Evolutionary conservation across 129 eudicot species (phyloP), one percentile per base, ranked within the genome.

Genomic region (Pulicaria dysenterica): DNA sequence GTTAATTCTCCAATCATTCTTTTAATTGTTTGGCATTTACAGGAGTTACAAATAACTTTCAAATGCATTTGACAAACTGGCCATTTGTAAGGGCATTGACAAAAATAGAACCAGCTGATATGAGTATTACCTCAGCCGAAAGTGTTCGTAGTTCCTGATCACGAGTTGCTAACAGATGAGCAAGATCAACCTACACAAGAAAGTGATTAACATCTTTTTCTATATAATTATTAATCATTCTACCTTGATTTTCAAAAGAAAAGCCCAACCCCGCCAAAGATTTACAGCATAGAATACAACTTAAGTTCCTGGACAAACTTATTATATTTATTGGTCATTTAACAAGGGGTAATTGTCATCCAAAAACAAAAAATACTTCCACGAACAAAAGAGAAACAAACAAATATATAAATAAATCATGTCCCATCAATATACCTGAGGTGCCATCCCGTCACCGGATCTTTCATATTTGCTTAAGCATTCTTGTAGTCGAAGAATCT

Each of bases 81-180:
- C 10, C 8, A 24, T 40, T 9, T 48, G 8, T 12, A 75, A 6
- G 37, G 43, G 56, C 63, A 49, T 14, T n/a, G 45, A 15, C 17
- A 47, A 16, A 57, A 16, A 66, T 1, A 51, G 67, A 64, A 61
- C 50, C 46, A 58, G 69, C 57, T 38, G 39, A 34, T 45, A 57
- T 10, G 34, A n/a, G 58, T 24, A 67, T 79, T 90, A 95, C 99
- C 99, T 95, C 99, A 72, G 99, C 99, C 58, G 99, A 86, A 81
- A 95, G 88, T 53, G 99, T 95, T 39, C 99, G 88, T 53, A 95
- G 55, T 82, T 95, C 99, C 75, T 95, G 99, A 79, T 95, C 99
- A 70, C 99, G 97, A 80, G 91, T 78, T 72, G 99, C 96, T 83
- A 95, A 85, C 17, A 95, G 81, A 84, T 95, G 99, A 48, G 99